Evolutionary conservation across 768 basidiomycete species (phyloP).

Genomic region (Lactarius indigo): DNA sequence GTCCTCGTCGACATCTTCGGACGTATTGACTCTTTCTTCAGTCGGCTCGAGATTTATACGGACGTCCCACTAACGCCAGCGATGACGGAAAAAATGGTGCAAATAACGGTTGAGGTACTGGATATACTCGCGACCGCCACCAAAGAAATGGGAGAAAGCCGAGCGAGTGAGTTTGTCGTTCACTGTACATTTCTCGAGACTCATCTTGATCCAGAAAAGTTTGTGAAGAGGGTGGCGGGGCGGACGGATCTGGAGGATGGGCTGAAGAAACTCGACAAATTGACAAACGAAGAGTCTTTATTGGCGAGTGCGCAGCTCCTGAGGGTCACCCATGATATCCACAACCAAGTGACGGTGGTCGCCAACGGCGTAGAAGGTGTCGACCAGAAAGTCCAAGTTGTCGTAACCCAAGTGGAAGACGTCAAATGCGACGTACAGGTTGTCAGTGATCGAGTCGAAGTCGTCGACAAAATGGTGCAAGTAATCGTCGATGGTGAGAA

Average conservation of each 20-base stretch:
- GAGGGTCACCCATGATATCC: background rate
- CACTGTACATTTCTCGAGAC: too few species aligned
- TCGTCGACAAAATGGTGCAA: background rate
- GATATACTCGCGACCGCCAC: too few species aligned
- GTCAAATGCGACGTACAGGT: background rate
- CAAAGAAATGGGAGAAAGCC: too few species aligned
- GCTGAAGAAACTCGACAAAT: background rate
- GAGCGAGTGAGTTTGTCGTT: too few species aligned
- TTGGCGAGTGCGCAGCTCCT: background rate
- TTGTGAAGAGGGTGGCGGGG: background rate
- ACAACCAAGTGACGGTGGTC: background rate
- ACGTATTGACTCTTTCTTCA: background rate
- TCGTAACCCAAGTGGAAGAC: too few species aligned
- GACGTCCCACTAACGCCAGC: too few species aligned
- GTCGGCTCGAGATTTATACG: too few species aligned
- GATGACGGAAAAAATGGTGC: too few species aligned
- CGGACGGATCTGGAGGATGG: background rate
- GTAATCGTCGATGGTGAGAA: background rate
- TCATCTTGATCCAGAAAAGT: background rate
- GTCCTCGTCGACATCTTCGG: background rate
- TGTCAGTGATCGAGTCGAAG: background rate
- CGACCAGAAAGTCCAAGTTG: background rate
- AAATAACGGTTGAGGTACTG: too few species aligned
- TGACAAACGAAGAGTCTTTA: background rate
- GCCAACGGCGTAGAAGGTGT: background rate